These are phyloP conservation scores for Hysterium pulicare DNA, from an alignment of 2,329 filamentous ascomycete genomes.

Conservation along the genomic window DNA sequence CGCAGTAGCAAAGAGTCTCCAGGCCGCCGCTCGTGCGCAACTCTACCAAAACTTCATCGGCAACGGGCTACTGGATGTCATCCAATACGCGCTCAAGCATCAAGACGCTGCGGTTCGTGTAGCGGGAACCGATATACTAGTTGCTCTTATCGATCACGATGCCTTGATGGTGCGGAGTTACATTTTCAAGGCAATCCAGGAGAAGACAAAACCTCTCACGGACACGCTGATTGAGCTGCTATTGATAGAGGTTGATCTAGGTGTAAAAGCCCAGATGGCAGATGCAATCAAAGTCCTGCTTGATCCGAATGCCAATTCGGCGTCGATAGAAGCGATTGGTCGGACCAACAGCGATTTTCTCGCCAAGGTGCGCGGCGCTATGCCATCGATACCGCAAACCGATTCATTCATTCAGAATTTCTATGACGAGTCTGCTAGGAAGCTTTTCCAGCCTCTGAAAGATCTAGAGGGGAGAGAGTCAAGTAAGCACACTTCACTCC, in stretches of 20 bases:
- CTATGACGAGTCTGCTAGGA: constrained; percentile 81
- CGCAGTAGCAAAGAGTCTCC: constrained; percentile 88
- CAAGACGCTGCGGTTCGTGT: constrained; percentile 80
- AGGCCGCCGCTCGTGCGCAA: constrained; percentile 73
- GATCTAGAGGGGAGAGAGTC: constrained; percentile 66
- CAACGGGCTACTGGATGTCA: constrained; percentile 82
- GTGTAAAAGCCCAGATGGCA: constrained; percentile 91
- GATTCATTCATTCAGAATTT: constrained; percentile 83
- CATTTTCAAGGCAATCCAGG: constrained; percentile 86
- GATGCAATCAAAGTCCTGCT: constrained; percentile 93
- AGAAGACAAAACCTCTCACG: constrained; percentile 80
- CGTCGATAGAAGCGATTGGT: constrained; percentile 58
- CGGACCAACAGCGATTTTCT: constrained; percentile 66
- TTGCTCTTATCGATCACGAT: constrained; percentile 94
- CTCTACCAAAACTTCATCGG: constrained; percentile 88
- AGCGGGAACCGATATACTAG: constrained; percentile 88
- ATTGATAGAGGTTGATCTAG: constrained; percentile 85
- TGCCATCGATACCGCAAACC: constrained; percentile 62
- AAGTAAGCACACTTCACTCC: constrained; percentile 38
- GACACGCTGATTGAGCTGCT: constrained; percentile 91
- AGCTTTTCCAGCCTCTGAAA: constrained; percentile 82
- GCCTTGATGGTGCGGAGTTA: constrained; percentile 90
- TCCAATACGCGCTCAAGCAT: constrained; percentile 87
- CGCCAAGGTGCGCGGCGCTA: constrained; percentile 55
- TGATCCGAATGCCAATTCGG: constrained; percentile 63